phyloP scores from a whole-genome alignment of 163 green algal genomes.

The Scenedesmus sp. region DNA sequence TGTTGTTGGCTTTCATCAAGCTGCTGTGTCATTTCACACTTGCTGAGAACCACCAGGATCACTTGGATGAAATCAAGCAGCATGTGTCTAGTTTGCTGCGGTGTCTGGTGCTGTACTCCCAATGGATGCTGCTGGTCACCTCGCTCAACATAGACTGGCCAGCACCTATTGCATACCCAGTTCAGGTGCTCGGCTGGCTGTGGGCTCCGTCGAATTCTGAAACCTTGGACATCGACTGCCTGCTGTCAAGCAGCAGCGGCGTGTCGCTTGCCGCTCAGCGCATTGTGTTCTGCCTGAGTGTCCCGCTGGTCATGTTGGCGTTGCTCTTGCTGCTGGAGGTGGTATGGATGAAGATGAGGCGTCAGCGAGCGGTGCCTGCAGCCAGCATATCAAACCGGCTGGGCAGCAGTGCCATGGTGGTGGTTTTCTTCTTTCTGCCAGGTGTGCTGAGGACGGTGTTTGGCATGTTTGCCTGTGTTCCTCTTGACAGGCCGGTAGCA shows the following conservation, averaged over 20 bases:
- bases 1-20: slow-evolving; percentile 28
- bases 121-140: slow-evolving; percentile 3
- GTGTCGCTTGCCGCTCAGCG: background rate
- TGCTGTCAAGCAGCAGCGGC: background rate
- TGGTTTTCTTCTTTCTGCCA: slow-evolving; percentile 40
- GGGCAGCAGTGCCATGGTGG: background rate
- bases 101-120: background rate
- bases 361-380: background rate
- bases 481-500: background rate
- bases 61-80: background rate
- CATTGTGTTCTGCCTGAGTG: slow-evolving; percentile 1
- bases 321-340: slow-evolving; percentile 11
- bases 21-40: slow-evolving; percentile 36
- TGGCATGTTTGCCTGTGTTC: slow-evolving; percentile 27
- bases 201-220: slow-evolving; percentile 15
- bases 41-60: background rate
- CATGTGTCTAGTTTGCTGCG: background rate
- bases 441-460: background rate
- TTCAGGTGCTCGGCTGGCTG: background rate
- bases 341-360: background rate
- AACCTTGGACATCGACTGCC: slow-evolving; percentile 4
- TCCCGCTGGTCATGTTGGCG: background rate
- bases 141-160: slow-evolving; percentile 22
- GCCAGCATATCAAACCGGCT: background rate
- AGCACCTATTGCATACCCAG: background rate